Evolutionary conservation across 2,329 filamentous ascomycete species (phyloP), one percentile per base, ranked within the genome.

Genomic region (Colletotrichum plurivorum): DNA sequence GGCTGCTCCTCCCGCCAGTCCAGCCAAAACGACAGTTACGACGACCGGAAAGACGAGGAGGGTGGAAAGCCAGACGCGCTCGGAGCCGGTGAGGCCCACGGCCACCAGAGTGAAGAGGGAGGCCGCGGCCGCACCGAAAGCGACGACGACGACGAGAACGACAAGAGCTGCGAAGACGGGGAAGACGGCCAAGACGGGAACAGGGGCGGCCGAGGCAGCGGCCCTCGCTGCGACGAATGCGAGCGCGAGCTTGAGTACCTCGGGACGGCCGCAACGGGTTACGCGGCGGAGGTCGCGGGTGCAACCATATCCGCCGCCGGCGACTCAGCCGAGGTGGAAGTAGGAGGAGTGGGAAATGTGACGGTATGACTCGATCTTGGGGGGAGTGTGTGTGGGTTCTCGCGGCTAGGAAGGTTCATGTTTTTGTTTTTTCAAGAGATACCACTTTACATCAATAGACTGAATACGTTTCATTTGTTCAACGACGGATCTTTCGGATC

Each of bases 61-160:
- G 22, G 54, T 69, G n/a, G 66, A 69, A 15, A 69, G 66, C 49
- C 61, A 69, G 66, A 69, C 66, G 4, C 36, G 66, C 4, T 55
- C 49, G 3, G 66, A 69, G 51, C 66, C 66, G 13, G 20, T 43
- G 31, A 4, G 62, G 18, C 61, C 66, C 2, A 64, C 65, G 1
- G 43, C 53, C 2, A 52, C 52, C n/a, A 55, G 55, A 18, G 62
- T 41, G 31, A 66, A 66, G 66, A 65, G 48, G 36, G 61, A 66
- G 16, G 39, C 66, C 4, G 53, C 20, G 0, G 12, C 9, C 5
- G 13, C 57, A 13, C 39, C 43, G 7, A 52, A 27, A 5, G 12
- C 39, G 25, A 36, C 52, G 27, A 53, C 66, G 6, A 66, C 48
- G 2, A 48, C 39, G 8, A 20, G 36, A 20, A 15, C 53, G 27